These are phyloP conservation scores for Boletellus dicymbophilus DNA, from an alignment of 1,284 basidiomycete species.

Conservation along the genomic window DNA sequence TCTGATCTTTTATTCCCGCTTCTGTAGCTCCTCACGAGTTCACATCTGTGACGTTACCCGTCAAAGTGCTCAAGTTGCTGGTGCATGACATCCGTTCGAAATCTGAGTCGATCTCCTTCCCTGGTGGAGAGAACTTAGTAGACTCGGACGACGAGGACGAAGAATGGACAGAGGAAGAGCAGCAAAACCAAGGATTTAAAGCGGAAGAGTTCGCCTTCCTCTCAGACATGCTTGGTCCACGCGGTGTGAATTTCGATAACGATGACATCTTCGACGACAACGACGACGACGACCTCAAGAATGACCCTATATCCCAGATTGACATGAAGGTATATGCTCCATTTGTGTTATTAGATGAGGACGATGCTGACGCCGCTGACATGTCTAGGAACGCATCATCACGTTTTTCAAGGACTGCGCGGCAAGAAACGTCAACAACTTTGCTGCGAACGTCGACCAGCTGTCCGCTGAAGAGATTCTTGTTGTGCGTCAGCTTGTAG, in stretches of 20 bases:
- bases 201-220: constrained; percentile 67
- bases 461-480: constrained; percentile 70
- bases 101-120: constrained; percentile 67
- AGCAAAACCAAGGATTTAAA: constrained; percentile 52
- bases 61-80: constrained; percentile 90
- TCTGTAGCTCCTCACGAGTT: constrained; percentile 81
- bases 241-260: constrained; percentile 67
- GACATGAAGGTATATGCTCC: constrained; percentile 75
- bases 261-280: constrained; percentile 69
- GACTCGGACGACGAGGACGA: constrained; percentile 87
- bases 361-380: neutral
- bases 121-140: constrained; percentile 54
- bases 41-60: constrained; percentile 82
- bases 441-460: constrained; percentile 64
- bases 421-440: constrained; percentile 63
- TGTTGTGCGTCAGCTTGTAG: constrained; percentile 62
- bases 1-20: constrained; percentile 11
- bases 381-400: constrained; percentile 61
- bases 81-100: constrained; percentile 80
- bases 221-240: constrained; percentile 70
- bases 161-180: constrained; percentile 86
- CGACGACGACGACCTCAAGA: constrained; percentile 86
- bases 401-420: constrained; percentile 74
- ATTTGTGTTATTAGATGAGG: neutral
- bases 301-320: constrained; percentile 86